Conservation (phyloP, 1,284 basidiomycete species). For the Sporisorium graminicola region DNA sequence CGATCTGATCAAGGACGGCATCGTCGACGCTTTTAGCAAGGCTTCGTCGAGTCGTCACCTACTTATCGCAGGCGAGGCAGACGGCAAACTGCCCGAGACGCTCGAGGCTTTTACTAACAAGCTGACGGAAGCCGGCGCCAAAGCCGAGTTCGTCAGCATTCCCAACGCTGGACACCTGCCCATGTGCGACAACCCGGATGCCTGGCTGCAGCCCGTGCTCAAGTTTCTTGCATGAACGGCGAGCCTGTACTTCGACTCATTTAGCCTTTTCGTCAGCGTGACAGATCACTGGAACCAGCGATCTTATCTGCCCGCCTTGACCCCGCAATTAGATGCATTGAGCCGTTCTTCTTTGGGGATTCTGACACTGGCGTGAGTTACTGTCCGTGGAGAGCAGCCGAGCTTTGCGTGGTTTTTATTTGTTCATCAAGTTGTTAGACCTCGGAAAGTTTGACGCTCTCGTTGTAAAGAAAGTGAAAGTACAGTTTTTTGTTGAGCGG, state of each 20-base stretch:
- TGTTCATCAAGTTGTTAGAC: not conserved
- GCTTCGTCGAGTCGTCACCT: conserved; percentile 52
- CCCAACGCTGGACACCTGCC: conserved; percentile 70
- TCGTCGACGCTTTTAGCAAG: conserved; percentile 60
- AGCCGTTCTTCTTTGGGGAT: not conserved
- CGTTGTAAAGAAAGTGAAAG: not conserved
- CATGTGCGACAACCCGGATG: conserved; percentile 70
- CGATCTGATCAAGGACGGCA: conserved; percentile 67
- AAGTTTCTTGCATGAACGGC: conserved; percentile 27
- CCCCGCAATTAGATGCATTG: not conserved
- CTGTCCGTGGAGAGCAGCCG: not conserved
- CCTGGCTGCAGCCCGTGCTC: conserved; percentile 49
- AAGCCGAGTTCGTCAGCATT: conserved; percentile 66
- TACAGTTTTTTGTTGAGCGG: not conserved
- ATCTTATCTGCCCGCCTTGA: not conserved
- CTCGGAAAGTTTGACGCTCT: too few relatives aligned
- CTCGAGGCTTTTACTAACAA: conserved; percentile 65
- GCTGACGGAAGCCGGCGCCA: conserved; percentile 61
- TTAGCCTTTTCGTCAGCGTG: not conserved
- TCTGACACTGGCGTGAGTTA: not conserved
- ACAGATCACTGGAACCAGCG: too few relatives aligned
- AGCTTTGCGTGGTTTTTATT: not conserved
- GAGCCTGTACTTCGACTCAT: not conserved
- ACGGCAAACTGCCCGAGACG: conserved; percentile 70
- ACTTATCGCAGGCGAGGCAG: conserved; percentile 70